Evolutionary conservation across 2,329 filamentous ascomycete genomes (phyloP), one percentile per base, ranked within the genome.

Genomic region (Colletotrichum caudatum): DNA sequence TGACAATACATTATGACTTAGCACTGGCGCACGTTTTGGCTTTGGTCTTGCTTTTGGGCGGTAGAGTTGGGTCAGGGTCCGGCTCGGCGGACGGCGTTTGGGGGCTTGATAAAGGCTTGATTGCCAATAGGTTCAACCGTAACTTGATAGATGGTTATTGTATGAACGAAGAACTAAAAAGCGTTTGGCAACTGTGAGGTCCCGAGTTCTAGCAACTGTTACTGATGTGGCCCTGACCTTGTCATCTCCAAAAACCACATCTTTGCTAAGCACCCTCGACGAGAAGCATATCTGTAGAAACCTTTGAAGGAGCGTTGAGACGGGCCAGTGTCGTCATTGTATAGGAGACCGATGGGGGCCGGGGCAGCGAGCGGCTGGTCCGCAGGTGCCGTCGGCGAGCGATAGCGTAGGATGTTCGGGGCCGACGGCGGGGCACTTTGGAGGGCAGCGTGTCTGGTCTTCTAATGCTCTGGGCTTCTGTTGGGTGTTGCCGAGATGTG

Each of bases 61-160:
- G n/a, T 35, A 37, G 39, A 37, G 39, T 64, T 46, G 26, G 37
- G 44, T 37, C 58, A n/a, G n/a, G 44, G 41, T 44, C 35, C 12
- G 54, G 39, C 63, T 61, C 57, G 37, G 69, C 48, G 23, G 53
- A 60, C 41, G 69, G 69, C 65, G 69, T 72, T 69, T 69, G 39
- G 69, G 54, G 29, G 54, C 46, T 50, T 18, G 29, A 72, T 60
- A 56, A 46, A 69, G 48, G 46, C 41, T 37, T 72, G 56, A 20
- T 39, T 66, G 58, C 37, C 46, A 56, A 12, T 20, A 39, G 26
- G 46, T 26, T 62, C 5, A 44, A 20, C n/a, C n/a, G 51, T 37
- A 58, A 58, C 44, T 64, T 51, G 54, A 18, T 44, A 41, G 50
- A 53, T 48, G 41, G n/a, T n/a, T 33, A 41, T 48, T 37, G 39